These are phyloP conservation scores for Volvox reticuliferus DNA, from an alignment of 139 green algal genomes.

Conservation along the genomic window DNA sequence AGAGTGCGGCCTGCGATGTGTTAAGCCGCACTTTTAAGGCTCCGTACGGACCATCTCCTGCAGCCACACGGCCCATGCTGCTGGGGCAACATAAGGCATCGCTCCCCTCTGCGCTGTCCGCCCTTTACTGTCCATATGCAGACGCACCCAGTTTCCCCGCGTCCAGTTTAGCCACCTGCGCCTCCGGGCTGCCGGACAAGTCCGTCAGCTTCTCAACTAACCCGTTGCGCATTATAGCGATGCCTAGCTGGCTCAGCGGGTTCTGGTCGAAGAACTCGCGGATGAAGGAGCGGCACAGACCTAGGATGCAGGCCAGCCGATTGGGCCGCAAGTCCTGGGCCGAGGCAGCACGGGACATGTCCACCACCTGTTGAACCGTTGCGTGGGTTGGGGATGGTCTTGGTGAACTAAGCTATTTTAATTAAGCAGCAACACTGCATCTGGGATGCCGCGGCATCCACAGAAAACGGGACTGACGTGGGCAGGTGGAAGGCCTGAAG, in stretches of 20 bases:
- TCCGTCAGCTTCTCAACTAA: slow-evolving; percentile 82
- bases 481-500: not conserved
- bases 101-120: too few species aligned
- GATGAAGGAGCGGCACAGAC: slow-evolving; percentile 79
- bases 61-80: too few species aligned
- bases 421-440: too few species aligned
- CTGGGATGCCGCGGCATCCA: too few species aligned
- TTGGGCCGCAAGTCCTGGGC: slow-evolving; percentile 87
- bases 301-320: slow-evolving; percentile 78
- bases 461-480: too few species aligned
- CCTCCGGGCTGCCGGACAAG: slow-evolving; percentile 68
- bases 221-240: slow-evolving; percentile 90
- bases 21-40: too few species aligned
- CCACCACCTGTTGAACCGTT: slow-evolving; percentile 71
- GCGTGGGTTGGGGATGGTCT: too few species aligned
- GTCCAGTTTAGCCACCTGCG: slow-evolving; percentile 47
- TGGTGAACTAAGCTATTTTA: too few species aligned
- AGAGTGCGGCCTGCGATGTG: too few species aligned
- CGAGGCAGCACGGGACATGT: slow-evolving; percentile 83
- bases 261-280: slow-evolving; percentile 97
- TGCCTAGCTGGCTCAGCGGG: slow-evolving; percentile 90
- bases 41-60: too few species aligned
- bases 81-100: too few species aligned
- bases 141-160: slow-evolving; percentile 34
- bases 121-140: too few species aligned